Evolutionary conservation across 2,329 filamentous ascomycete genomes (phyloP).

Genomic region (Trichoderma hamatum): DNA sequence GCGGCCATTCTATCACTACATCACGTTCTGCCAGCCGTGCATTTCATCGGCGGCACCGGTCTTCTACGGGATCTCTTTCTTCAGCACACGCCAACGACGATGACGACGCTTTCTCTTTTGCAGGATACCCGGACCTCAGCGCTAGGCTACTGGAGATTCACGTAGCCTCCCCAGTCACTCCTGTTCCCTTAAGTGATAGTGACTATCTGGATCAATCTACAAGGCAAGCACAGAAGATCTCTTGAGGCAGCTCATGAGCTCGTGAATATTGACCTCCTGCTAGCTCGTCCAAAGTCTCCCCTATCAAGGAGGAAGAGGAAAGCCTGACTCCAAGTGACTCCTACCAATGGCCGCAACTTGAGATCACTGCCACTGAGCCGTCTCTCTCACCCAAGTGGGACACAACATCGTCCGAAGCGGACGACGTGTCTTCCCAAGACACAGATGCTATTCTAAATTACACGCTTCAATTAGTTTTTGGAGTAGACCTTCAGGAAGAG

Average conservation of each 20-base stretch:
- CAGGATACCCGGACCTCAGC: conserved; percentile 35
- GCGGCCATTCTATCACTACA: conserved; percentile 32
- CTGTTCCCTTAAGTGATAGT: conserved; percentile 14
- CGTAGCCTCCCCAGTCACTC: conserved; percentile 22
- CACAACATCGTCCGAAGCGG: conserved; percentile 33
- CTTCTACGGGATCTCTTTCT: conserved; percentile 41
- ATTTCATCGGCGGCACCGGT: conserved; percentile 40
- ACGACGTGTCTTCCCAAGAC: conserved; percentile 41
- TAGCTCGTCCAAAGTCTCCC: conserved; percentile 26
- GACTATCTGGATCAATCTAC: conserved; percentile 14
- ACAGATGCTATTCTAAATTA: conserved; percentile 43
- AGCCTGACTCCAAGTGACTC: conserved; percentile 24
- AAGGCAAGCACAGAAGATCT: conserved; percentile 24
- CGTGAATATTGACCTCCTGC: conserved; percentile 16
- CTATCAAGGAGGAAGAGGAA: conserved; percentile 27
- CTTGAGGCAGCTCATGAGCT: conserved; percentile 3
- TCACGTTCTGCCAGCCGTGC: conserved; percentile 37
- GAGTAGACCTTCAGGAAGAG: conserved; percentile 44
- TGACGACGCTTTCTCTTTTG: conserved; percentile 36
- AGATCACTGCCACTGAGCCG: conserved; percentile 11
- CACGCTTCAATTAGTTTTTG: conserved; percentile 44
- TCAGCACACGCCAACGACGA: conserved; percentile 46
- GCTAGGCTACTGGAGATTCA: conserved; percentile 26
- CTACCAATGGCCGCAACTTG: conserved; percentile 28
- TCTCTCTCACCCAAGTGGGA: conserved; percentile 29